These are phyloP conservation scores for Lepiota brunneoincarnata DNA, from an alignment of 768 basidiomycete species.

Conservation along the genomic window DNA sequence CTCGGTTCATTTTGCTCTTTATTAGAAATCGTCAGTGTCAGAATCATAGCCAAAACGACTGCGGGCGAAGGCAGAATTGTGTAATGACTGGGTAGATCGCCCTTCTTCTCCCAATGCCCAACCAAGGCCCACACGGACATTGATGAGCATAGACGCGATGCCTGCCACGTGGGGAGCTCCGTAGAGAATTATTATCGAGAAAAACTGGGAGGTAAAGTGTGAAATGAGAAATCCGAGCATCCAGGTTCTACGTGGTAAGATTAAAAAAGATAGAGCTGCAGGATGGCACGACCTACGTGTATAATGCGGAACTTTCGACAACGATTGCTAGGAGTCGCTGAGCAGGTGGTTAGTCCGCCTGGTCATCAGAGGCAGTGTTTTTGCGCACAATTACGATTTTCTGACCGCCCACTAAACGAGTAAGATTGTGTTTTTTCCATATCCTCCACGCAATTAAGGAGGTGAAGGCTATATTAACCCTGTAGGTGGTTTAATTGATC, in stretches of 20 bases:
- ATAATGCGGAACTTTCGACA: background rate
- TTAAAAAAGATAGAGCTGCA: background rate
- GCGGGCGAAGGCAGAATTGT: background rate
- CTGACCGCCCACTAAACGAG: background rate
- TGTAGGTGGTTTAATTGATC: background rate
- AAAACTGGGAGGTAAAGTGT: background rate
- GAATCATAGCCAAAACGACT: background rate
- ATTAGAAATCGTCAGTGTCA: background rate
- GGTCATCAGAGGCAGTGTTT: too few species aligned
- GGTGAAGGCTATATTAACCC: background rate
- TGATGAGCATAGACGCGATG: background rate
- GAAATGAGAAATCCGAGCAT: background rate
- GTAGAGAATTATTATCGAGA: constrained; percentile 1
- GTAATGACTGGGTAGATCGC: background rate
- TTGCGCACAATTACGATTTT: background rate
- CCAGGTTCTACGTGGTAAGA: background rate
- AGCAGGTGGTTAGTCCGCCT: background rate
- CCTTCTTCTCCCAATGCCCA: constrained; percentile 5
- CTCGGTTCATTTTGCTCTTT: background rate
- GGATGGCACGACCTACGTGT: background rate
- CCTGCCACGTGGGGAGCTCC: constrained; percentile 2
- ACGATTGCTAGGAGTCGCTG: constrained; percentile 1
- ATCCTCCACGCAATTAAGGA: background rate
- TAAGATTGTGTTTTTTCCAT: background rate
- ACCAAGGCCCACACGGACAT: constrained; percentile 9